Conservation (phyloP, 768 basidiomycete species). For the Leccinum olivaceopallidum region DNA sequence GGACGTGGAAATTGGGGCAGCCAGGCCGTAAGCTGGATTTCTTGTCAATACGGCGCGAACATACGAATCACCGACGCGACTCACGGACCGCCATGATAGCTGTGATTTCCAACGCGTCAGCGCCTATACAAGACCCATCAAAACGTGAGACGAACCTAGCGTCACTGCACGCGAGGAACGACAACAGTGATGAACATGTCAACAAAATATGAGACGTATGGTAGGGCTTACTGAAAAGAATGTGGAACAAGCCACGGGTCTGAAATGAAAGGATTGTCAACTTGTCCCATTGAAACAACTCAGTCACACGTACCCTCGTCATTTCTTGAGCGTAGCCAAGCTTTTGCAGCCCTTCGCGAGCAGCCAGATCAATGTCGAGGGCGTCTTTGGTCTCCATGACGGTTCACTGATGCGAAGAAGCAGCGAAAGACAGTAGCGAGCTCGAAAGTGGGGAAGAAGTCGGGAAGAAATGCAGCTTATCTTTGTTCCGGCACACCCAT, state of each 20-base stretch:
- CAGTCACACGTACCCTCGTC: conserved; percentile 39
- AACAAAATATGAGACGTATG: background rate
- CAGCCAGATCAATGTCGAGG: conserved; percentile 25
- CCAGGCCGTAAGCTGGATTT: conserved; percentile 51
- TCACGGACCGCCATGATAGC: conserved; percentile 65
- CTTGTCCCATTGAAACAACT: background rate
- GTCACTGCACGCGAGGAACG: conserved; percentile 39
- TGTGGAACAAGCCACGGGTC: conserved; percentile 53
- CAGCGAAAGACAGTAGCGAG: background rate
- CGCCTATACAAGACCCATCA: background rate
- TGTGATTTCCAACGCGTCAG: conserved; percentile 22
- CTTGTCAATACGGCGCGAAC: conserved; percentile 4
- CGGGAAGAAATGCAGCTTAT: background rate
- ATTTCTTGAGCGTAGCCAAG: conserved; percentile 60
- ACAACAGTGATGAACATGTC: background rate
- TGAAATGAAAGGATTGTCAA: conserved; percentile 18
- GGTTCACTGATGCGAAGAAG: background rate
- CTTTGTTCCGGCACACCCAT: background rate
- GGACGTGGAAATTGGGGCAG: conserved; percentile 56
- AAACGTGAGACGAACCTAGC: conserved; percentile 37
- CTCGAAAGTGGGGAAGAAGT: background rate
- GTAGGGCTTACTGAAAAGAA: conserved; percentile 49
- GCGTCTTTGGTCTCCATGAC: conserved; percentile 15
- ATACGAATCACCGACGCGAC: conserved; percentile 23
- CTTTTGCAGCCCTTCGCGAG: conserved; percentile 43